Base-by-base conservation (phyloP, 495 filamentous ascomycete species). In the Penicillium lividum region DNA sequence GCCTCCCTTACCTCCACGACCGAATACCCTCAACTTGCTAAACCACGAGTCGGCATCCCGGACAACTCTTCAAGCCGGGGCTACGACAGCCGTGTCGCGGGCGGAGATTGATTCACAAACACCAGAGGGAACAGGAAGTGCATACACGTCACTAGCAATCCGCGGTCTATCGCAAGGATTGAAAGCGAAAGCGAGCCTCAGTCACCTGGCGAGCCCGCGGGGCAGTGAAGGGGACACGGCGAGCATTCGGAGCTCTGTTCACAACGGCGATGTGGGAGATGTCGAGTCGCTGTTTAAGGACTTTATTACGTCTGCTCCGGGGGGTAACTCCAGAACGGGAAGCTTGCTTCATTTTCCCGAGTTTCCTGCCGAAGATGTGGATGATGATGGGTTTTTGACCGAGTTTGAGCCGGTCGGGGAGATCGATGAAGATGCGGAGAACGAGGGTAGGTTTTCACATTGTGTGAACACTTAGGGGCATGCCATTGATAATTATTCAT, bases 241-340 rank as follows among this genome's bases (percentile, higher is more conserved):
- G 58, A 98, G 95, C 68, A 77, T 98, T 42, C 84, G 83, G 72
- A 97, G 92, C 77, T 87, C 86, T 69, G 83, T 88, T 9, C 91
- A 89, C 9, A 92, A 91, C 7, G 59, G 89, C 16, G 89, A 88
- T 28, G 77, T 82, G 9, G 84, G 86, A 6, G 88, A 88, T 29
- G 91, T 95, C 60, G 93, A 94, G 58, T 93, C 92, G 63, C 75
- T 97, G 40, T 82, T 98, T 29, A 86, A 88, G 10, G 91, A 91
- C 38, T 78, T 80, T 45, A 82, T 86, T 22, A 58, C 63, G 4
- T 64, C 70, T 27, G 64, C 59, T 3, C 40, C 65, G 15, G 67
- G 48, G 6, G 56, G 16, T 9, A 52, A 71, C 15, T 58, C 59
- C 28, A 67, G 70, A 45, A 50, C 68, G n/a, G 60, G 64, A 7